phyloP scores from a whole-genome alignment of 1,284 basidiomycete genomes.

The Fomitopsis schrenkii region DNA sequence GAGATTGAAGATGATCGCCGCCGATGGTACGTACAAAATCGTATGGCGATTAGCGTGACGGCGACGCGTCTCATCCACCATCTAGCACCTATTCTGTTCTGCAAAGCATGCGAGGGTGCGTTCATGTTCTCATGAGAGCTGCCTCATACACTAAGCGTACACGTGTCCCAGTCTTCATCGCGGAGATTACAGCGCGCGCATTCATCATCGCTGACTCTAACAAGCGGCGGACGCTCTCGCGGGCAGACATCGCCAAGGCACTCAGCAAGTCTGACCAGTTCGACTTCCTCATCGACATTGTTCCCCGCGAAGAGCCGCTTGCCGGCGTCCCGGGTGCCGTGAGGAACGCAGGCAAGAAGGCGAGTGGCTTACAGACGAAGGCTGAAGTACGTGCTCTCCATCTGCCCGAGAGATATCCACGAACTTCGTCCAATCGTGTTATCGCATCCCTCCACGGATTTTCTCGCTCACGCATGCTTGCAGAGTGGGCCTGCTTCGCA shows the following conservation, averaged over 20 bases:
- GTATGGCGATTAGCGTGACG: constrained; percentile 6
- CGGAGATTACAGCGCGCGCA: constrained; percentile 89
- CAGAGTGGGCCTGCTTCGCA: neutral
- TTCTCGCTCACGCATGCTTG: neutral
- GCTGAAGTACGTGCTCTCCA: constrained; percentile 10
- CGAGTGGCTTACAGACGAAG: constrained; percentile 14
- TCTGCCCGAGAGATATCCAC: neutral
- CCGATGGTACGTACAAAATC: constrained; percentile 61
- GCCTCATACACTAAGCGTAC: neutral
- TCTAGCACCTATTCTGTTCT: constrained; percentile 87
- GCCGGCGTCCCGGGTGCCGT: constrained; percentile 14
- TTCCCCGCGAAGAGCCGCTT: constrained; percentile 72
- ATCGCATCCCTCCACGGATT: neutral
- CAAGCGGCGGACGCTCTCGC: constrained; percentile 87
- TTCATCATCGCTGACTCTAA: constrained; percentile 93
- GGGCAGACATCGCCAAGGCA: constrained; percentile 88
- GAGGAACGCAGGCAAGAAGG: constrained; percentile 23
- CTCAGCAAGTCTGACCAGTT: constrained; percentile 89
- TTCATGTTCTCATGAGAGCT: constrained; percentile 15
- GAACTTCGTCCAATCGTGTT: neutral
- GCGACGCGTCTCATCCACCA: constrained; percentile 1
- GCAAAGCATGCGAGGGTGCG: constrained; percentile 94
- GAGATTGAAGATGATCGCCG: constrained; percentile 82
- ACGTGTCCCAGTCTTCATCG: constrained; percentile 75
- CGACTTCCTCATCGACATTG: constrained; percentile 90